Evolutionary conservation across 306 rosid species (phyloP), one percentile per base, ranked within the genome.

Genomic region (Urtica urens): DNA sequence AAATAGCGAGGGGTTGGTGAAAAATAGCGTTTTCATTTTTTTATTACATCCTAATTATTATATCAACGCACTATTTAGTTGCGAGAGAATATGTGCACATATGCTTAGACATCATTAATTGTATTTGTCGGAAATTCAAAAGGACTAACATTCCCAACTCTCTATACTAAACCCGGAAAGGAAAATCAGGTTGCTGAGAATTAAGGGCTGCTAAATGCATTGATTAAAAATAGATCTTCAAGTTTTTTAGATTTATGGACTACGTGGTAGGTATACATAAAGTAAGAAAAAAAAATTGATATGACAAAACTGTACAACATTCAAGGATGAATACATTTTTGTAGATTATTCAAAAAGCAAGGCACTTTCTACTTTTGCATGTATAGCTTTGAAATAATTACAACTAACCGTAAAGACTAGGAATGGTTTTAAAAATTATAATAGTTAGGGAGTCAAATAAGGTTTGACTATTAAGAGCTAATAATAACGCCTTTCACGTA

Each of bases 41-140:
- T 17, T 20, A 28, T 17, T 35, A 18, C n/a, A 25, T 15, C 39
- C 47, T 12, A 26, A 18, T 30, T 42, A 30, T n/a, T 38, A 48
- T 7, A 37, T 26, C 19, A 38, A 60, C 19, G 33, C 58, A 47
- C 39, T 55, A 49, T 51, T 63, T 54, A 72, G 58, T 59, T 49
- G 61, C 19, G 58, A 29, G 23, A 57, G 43, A 67, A 64, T 66
- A 67, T 54, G 51, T 62, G 46, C 46, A 53, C 74, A 57, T 68
- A 51, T 51, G 70, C 58, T 49, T 63, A 46, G 69, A 67, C 76
- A 71, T 46, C 71, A 53, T 61, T 50, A 54, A 60, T 43, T 27
- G 24, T 27, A 27, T 50, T 37, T 68, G 76, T 74, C 60, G 72
- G 70, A 58, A 27, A 31, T 37, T 56, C 62, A 57, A 72, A 65